Evolutionary conservation across 2,329 filamentous ascomycete genomes (phyloP).

Genomic region (Gremmenia infestans): DNA sequence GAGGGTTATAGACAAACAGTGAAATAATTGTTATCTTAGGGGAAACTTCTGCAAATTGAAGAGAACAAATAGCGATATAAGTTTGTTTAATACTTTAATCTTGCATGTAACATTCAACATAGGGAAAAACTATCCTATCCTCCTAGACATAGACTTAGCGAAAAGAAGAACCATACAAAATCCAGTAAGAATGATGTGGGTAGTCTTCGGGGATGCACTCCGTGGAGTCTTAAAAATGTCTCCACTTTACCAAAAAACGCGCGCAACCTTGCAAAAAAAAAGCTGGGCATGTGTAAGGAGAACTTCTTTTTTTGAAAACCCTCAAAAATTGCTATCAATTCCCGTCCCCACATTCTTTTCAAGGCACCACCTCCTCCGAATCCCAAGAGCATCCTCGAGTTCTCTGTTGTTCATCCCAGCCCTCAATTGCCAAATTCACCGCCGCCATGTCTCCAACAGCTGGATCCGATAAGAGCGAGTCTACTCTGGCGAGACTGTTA

Average conservation of each 20-base stretch:
- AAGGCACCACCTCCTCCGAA: background rate
- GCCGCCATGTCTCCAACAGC: slow-evolving; percentile 20
- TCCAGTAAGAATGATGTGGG: too few species aligned
- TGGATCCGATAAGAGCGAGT: slow-evolving; percentile 70
- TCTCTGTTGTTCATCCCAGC: background rate
- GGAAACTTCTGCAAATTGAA: too few species aligned
- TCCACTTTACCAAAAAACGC: background rate
- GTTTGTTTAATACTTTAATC: too few species aligned
- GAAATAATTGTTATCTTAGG: too few species aligned
- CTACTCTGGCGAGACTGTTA: slow-evolving; percentile 77
- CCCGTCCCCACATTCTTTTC: background rate
- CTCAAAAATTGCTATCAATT: background rate
- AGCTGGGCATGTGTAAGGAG: background rate
- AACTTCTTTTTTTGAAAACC: background rate
- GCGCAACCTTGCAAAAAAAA: background rate
- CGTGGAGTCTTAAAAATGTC: too few species aligned
- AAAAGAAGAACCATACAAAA: too few species aligned
- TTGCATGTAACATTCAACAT: too few species aligned
- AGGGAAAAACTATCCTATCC: too few species aligned
- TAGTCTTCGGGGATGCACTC: too few species aligned
- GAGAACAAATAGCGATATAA: too few species aligned
- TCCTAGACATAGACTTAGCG: too few species aligned
- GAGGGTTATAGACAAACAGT: too few species aligned
- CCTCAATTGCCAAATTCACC: background rate
- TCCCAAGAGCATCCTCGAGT: background rate